These are phyloP conservation scores for Lolium multiflorum DNA, from an alignment of 176 grass and related monocot genomes.

Conservation along the genomic window DNA sequence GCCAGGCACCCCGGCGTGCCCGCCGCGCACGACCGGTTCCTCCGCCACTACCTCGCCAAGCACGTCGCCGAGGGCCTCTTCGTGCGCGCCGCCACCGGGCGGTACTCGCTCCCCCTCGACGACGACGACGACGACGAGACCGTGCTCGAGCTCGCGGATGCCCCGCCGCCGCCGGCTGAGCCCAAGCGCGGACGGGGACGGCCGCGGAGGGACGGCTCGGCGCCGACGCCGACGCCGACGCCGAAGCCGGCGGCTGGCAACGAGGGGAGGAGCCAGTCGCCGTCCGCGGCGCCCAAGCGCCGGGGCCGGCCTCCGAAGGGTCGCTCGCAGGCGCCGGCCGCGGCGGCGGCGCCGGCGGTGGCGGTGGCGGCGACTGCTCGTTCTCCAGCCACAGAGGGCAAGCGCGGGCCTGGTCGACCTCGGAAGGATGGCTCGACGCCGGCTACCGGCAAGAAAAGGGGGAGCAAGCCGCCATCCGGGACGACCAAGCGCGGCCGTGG, in stretches of 20 bases:
- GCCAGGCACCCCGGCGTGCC: constrained; percentile 43
- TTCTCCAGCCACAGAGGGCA: background rate
- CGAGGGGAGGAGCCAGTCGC: background rate
- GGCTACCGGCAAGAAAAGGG: background rate
- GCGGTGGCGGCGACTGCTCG: background rate
- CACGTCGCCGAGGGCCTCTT: constrained; percentile 56
- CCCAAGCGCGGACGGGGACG: constrained; percentile 36
- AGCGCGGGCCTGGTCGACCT: constrained; percentile 1
- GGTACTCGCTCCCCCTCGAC: constrained; percentile 19
- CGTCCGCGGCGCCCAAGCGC: background rate
- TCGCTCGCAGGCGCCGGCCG: background rate
- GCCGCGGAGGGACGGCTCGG: constrained; percentile 26
- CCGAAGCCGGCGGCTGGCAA: background rate
- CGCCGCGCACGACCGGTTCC: constrained; percentile 46
- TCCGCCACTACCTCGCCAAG: constrained; percentile 58
- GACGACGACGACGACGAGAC: background rate
- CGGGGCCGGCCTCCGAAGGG: constrained; percentile 22
- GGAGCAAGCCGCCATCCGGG: background rate
- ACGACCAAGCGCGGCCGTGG: constrained; percentile 10
- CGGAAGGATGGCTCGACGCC: constrained; percentile 23
- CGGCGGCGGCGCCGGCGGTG: too few relatives aligned
- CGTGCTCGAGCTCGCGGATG: background rate
- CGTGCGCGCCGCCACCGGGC: constrained; percentile 14
- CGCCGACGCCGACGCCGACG: background rate
- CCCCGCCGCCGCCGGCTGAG: background rate